phyloP scores from a whole-genome alignment of 2,329 filamentous ascomycete species.

The Biscogniauxia mediterranea region DNA sequence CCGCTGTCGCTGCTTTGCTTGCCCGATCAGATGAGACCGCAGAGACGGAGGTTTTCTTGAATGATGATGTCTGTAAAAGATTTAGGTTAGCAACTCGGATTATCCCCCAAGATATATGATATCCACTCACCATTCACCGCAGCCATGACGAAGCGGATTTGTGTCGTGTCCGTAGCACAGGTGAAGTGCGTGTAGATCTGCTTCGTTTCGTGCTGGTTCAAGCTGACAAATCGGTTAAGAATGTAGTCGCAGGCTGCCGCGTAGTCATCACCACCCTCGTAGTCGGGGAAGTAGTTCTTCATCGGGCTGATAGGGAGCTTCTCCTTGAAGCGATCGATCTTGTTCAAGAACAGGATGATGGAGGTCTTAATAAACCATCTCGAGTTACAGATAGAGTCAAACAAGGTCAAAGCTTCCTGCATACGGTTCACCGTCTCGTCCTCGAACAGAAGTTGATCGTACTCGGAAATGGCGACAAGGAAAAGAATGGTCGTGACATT shows the following conservation, averaged over 20 bases:
- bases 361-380: slow-evolving; percentile 89
- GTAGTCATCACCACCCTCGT: slow-evolving; percentile 95
- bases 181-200: slow-evolving; percentile 99
- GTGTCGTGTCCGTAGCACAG: slow-evolving; percentile 96
- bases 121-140: slow-evolving; percentile 84
- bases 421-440: slow-evolving; percentile 96
- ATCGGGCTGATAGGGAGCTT: slow-evolving; percentile 81
- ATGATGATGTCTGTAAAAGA: slow-evolving; percentile 86
- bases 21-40: slow-evolving; percentile 81
- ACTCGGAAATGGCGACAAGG: slow-evolving; percentile 94
- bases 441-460: slow-evolving; percentile 93
- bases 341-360: slow-evolving; percentile 84
- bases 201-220: slow-evolving; percentile 99
- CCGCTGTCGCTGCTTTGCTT: slow-evolving; percentile 8
- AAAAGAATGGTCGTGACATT: slow-evolving; percentile 97
- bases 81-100: slow-evolving; percentile 40
- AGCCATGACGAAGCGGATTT: slow-evolving; percentile 99
- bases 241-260: slow-evolving; percentile 97
- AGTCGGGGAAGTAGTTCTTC: slow-evolving; percentile 86
- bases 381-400: slow-evolving; percentile 85
- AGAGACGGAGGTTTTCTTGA: slow-evolving; percentile 96
- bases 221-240: slow-evolving; percentile 93
- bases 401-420: slow-evolving; percentile 83
- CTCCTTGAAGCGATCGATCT: slow-evolving; percentile 86
- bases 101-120: background rate